Base-by-base conservation (phyloP, 73 alveolate species). In the Paramecium octaurelia region DNA sequence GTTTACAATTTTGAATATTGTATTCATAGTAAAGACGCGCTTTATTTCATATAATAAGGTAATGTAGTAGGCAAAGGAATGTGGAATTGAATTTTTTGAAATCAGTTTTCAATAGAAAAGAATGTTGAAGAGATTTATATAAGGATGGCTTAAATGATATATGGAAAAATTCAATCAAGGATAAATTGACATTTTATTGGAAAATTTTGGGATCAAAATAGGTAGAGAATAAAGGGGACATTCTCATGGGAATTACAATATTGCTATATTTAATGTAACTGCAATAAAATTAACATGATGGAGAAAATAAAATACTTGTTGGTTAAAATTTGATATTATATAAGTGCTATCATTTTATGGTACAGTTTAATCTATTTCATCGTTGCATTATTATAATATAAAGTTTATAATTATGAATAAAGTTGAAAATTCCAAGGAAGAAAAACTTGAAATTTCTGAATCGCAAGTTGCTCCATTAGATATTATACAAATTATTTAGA, bases 1-100 rank as follows among this genome's bases (percentile, higher is more conserved):
- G 96, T 90, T 92, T 93, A 9, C 58, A 93, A 93, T 93, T 34
- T 93, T 95, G 96, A 95, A 93, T 21, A 93, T 95, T 6, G 87
- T 73, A 68, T 31, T 16, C 14, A n/a, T n/a, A n/a, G n/a, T n/a
- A n/a, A n/a, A n/a, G n/a, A n/a, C n/a, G n/a, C n/a, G 89, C 29
- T 80, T 68, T 64, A 80, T 92, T 14, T 76, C 94, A 60, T 70
- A 31, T 70, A 95, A 92, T 68, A 96, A 94, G 50, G 97, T 95
- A 44, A 50, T 31, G 76, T 70, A 92, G 38, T 85, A 92, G 21
- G 97, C 97, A 35, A 83, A 71, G 29, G 88, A 93, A 46, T 85
- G 71, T 71, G 93, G 87, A 44, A 92, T 94, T 84, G 73, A 75
- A 8, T 94, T 83, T 85, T 60, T 92, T 91, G 97, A 94, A 69